phyloP scores from a whole-genome alignment of 75 land plant genomes.

The Larix kaempferi region DNA sequence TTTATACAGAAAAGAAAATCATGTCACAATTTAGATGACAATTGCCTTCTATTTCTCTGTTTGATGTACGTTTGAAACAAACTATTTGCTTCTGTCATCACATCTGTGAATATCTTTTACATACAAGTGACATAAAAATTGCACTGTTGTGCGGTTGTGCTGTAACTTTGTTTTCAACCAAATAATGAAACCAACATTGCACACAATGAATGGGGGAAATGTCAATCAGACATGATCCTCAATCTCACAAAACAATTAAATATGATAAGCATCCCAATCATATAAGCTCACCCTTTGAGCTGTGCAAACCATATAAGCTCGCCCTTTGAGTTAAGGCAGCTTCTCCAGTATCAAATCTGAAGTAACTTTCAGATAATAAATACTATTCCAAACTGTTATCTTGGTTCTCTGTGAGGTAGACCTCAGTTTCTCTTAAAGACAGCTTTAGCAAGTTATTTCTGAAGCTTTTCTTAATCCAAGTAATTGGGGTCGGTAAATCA shows the following conservation, averaged over 20 bases:
- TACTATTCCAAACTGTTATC: conserved; percentile 39
- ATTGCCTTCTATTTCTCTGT: too few relatives aligned
- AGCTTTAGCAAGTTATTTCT: conserved; percentile 64
- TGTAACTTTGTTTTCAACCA: too few relatives aligned
- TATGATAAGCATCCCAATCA: conserved; percentile 60
- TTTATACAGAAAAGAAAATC: too few relatives aligned
- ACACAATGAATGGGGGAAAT: neutral
- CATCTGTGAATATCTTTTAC: too few relatives aligned
- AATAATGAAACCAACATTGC: too few relatives aligned
- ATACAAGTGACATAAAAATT: too few relatives aligned
- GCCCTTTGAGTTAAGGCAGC: conserved; percentile 77
- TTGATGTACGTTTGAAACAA: too few relatives aligned
- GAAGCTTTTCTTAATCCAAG: conserved; percentile 83
- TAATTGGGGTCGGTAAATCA: conserved; percentile 79
- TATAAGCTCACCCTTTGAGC: too few relatives aligned
- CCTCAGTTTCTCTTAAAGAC: conserved; percentile 57
- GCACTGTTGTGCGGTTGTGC: too few relatives aligned
- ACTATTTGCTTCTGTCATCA: too few relatives aligned
- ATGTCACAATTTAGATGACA: too few relatives aligned
- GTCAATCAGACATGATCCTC: neutral
- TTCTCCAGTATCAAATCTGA: conserved; percentile 66
- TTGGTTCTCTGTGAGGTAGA: conserved; percentile 36
- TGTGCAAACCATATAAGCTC: conserved; percentile 64
- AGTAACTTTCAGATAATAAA: conserved; percentile 41
- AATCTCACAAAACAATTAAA: conserved; percentile 10